Percentiles rank a stretch among this genome's conserved stretches.
These are phyloP conservation scores for Fragaria nilgerrensis DNA, from an alignment of 306 rosid genomes.

Conservation along the genomic window DNA sequence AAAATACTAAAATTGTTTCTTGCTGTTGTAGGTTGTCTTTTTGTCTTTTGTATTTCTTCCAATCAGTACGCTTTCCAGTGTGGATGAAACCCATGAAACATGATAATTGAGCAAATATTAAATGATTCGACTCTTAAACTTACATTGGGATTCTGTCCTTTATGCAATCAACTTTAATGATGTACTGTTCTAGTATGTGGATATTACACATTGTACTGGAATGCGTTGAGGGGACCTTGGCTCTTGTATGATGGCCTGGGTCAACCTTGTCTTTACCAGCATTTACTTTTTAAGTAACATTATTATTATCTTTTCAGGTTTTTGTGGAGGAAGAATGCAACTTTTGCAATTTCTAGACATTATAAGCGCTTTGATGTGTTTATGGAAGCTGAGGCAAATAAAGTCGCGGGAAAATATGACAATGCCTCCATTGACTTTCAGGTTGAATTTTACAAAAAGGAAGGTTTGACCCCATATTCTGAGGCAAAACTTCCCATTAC, in stretches of 20 bases:
- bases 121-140: conserved; percentile 4
- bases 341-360: conserved; percentile 92
- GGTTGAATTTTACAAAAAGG: conserved; percentile 72
- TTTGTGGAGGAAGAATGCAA: conserved; percentile 94
- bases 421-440: conserved; percentile 90
- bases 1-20: background rate
- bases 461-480: conserved; percentile 85
- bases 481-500: conserved; percentile 88
- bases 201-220: background rate
- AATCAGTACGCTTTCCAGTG: background rate
- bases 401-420: conserved; percentile 84
- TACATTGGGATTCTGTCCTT: conserved; percentile 7
- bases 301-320: conserved; percentile 46
- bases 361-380: conserved; percentile 91
- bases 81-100: background rate
- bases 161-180: conserved; percentile 2
- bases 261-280: background rate
- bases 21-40: background rate
- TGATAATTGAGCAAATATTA: background rate
- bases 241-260: conserved; percentile 14
- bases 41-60: background rate
- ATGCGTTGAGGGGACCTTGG: background rate
- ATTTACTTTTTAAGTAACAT: conserved; percentile 6
- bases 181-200: background rate
- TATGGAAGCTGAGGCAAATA: conserved; percentile 94